Base-by-base conservation (phyloP, 805 yeast genomes). In the Pichia thaimueangensis region DNA sequence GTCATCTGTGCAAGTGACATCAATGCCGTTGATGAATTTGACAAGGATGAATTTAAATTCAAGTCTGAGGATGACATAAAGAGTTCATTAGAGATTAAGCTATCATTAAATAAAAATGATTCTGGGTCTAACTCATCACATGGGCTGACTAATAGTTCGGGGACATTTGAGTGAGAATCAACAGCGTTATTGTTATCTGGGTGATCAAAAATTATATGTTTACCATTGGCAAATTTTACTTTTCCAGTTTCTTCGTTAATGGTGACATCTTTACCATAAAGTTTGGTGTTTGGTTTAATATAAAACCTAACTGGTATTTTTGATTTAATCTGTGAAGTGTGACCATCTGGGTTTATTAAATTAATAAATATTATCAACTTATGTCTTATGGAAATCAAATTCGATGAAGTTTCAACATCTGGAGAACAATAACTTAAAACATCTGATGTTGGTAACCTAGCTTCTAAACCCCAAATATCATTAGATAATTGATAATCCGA, bases 251-350 rank as follows among this genome's bases (percentile, higher is more conserved):
- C 35, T 12, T 41, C 39, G 36, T 56, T 58, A 22, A 54, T 42
- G 25, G 54, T 50, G 7, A 52, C 60, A 22, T 50, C 49, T 40
- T 62, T 50, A 8, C 55, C 63, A 25, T 43, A 41, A 11, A 58
- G 36, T n/a, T 39, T 27, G 10, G 43, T 56, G 35, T 62, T 61
- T 4, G 72, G 63, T 41, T 71, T 66, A 15, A 73, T 54, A 45
- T 68, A 72, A 4, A 74, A 53, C 28, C 53, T 50, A 2, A 75
- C 56, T 0, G 80, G 80, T 33, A 75, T 55, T 47, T 73, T 74
- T 10, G 80, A 76, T 38, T 76, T 60, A 25, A 75, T 62, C 50
- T 74, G 78, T 40, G 76, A 70, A 2, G 62, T 57, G 52, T 73
- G 78, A 13, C 79, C 79, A 45, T 66, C 73, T 7, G 67, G 60